Percentiles rank a stretch among this genome's conserved stretches.
Evolutionary conservation across 208 protist species (phyloP).

Genomic region (Crithidia sp.): DNA sequence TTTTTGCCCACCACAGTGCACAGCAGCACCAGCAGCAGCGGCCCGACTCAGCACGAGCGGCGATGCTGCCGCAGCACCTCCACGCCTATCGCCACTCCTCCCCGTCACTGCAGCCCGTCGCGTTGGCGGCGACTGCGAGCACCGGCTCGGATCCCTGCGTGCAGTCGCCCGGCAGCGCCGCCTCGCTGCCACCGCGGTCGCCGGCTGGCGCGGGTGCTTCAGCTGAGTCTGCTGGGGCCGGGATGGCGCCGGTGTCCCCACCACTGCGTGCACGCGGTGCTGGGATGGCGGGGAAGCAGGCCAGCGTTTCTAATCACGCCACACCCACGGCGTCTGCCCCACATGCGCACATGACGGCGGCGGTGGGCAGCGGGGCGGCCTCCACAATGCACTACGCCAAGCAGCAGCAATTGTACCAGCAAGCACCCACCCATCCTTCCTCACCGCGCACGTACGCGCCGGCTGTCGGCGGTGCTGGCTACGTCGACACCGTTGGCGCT

Average conservation of each 20-base stretch:
- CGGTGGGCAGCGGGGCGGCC: conserved; percentile 18
- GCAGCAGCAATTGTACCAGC: conserved; percentile 3
- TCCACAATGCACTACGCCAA: conserved; percentile 19
- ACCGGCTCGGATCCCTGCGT: conserved; percentile 1
- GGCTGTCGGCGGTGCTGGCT: background rate
- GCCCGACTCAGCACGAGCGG: conserved; percentile 8
- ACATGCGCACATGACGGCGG: background rate
- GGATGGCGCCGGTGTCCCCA: background rate
- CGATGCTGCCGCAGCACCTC: conserved; percentile 18
- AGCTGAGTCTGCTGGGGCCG: background rate
- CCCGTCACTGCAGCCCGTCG: conserved; percentile 13
- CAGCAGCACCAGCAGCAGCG: conserved; percentile 12
- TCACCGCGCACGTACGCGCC: conserved; percentile 4
- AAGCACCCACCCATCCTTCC: background rate
- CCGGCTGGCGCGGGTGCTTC: background rate
- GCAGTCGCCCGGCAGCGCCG: conserved; percentile 12
- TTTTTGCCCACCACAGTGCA: conserved; percentile 16
- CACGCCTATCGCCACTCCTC: conserved; percentile 28
- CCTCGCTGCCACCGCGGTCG: conserved; percentile 11
- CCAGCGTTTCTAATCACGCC: background rate
- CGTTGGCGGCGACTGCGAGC: conserved; percentile 1
- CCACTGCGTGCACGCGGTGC: conserved; percentile 6
- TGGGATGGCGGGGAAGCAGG: background rate
- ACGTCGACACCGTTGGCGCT: background rate
- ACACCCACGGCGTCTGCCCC: background rate